These are phyloP conservation scores for Phytophthora citrophthora DNA, from an alignment of 352 stramenopile genomes.

Conservation along the genomic window DNA sequence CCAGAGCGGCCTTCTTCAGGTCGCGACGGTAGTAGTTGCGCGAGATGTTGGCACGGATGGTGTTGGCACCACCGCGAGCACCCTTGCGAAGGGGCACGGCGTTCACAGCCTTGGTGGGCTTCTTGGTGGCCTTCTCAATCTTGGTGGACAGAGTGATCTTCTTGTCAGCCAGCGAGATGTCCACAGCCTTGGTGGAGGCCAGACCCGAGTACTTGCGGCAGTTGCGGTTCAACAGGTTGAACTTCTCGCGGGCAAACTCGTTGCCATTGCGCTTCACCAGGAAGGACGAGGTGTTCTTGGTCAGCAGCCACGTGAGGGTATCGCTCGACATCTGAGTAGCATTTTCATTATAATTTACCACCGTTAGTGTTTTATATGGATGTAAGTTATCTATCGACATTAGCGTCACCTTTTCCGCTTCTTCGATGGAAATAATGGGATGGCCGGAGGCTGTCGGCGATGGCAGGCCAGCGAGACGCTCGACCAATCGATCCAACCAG, in stretches of 20 bases:
- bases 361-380: not conserved
- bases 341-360: not conserved
- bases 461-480: constrained; percentile 43
- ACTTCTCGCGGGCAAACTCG: constrained; percentile 94
- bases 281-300: constrained; percentile 97
- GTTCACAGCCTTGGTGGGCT: constrained; percentile 77
- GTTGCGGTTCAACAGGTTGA: constrained; percentile 96
- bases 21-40: constrained; percentile 89
- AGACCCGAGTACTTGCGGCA: constrained; percentile 97
- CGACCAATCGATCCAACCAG: constrained; percentile 72
- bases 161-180: constrained; percentile 90
- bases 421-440: constrained; percentile 90
- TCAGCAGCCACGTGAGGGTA: constrained; percentile 96
- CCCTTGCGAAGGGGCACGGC: constrained; percentile 85
- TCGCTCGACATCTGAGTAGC: constrained; percentile 85
- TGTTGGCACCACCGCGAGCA: constrained; percentile 81
- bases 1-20: constrained; percentile 85
- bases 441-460: constrained; percentile 30
- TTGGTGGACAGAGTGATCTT: constrained; percentile 89
- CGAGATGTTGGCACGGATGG: constrained; percentile 89
- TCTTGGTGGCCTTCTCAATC: constrained; percentile 73
- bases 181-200: constrained; percentile 93
- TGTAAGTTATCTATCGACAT: not conserved
- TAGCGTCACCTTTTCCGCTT: constrained; percentile 67
- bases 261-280: constrained; percentile 93